Base-by-base conservation (phyloP, 495 filamentous ascomycete genomes). In the Daldinia loculata region DNA sequence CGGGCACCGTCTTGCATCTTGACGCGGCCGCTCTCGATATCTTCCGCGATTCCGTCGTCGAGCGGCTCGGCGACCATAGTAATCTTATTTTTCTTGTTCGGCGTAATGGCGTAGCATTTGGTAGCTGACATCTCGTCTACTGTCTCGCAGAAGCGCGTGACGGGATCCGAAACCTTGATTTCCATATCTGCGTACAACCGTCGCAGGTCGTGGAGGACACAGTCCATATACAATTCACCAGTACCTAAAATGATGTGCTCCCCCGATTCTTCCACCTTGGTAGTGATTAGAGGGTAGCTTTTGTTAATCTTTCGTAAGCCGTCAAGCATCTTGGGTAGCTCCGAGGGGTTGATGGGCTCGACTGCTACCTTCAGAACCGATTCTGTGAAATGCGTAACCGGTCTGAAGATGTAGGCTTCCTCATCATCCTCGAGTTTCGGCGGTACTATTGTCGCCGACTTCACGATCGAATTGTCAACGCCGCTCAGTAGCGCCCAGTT, bases 31-130 rank as follows among this genome's bases (percentile, higher is more conserved):
- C 87, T 90, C 81, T 98, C 95, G 68, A 99, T 98, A 74, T 98
- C 95, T 75, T 94, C 91, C 15, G 94, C 93, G 70, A 99, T 97
- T 15, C 95, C 96, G 57, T 94, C 89, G 75, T 99, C 95, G 45
- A 99, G 81, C 15, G 95, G 94, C 74, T 98, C 95, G 26, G 96
- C 95, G 51, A 97, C 91, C 93, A 98, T 97, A 53, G 95, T 99
- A 77, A 99, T 92, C 79, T 97, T 98, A 81, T 98, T 99, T 81
- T 97, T 97, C 78, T 99, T 98, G 80, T 99, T 99, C 6, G 95
- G 95, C 4, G 95, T 99, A 71, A 97, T 87, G 11, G 95, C 94
- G 79, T 97, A 98, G 78, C 95, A 98, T 84, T 98, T 98, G 64
- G 97, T 97, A 29, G 95, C 94, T 19, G 93, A 97, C 56, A 93